Evolutionary conservation across 371 early-diverging fungal genomes (phyloP), one percentile per base, ranked within the genome.

Genomic region (Circinella umbellata): DNA sequence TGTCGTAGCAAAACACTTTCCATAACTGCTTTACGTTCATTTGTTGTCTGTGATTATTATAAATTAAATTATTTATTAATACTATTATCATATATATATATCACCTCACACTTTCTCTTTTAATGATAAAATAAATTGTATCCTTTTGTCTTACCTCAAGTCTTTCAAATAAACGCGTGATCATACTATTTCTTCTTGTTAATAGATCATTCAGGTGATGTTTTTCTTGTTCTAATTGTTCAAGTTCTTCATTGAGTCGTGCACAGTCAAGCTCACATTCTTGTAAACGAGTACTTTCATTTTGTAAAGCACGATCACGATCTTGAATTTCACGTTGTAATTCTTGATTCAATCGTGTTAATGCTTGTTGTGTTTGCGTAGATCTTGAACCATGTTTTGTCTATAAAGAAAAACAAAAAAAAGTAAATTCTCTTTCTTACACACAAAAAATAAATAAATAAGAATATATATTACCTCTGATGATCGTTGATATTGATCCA

Each of bases 1-100:
- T 84, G 84, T 49, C 80, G 74, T 42, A 72, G 69, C 15, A 84
- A 55, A 18, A 80, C 80, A 65, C 76, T 80, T 48, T 78, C 82
- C 74, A 80, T 73, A 34, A 79, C 73, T 51, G 80, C 73, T 38
- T 78, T 78, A 17, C 80, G 72, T 47, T 80, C 81, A 36, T 77
- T 76, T 27, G 76, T 73, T 7, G 68, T 74, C 80, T 80, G 46
- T 42, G 47, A 53, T 27, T 11, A 39, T 59, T 13, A 46, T 18
- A 34, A 34, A 13, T 11, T 17, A 8, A 39, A 18, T 38, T 27
- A 46, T 27, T 34, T 46, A n/a, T 61, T 61, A 18, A 55, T 63
- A 63, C 15, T 51, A 51, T 47, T 35, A 63, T 34, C 37, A 27
- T 27, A 27, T 27, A 27, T 27, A 27, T 27, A 27, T 27, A 27